Percentiles rank a stretch among this genome's conserved stretches.
Conservation (phyloP, 495 filamentous ascomycete genomes). For the Neurospora sp. region DNA sequence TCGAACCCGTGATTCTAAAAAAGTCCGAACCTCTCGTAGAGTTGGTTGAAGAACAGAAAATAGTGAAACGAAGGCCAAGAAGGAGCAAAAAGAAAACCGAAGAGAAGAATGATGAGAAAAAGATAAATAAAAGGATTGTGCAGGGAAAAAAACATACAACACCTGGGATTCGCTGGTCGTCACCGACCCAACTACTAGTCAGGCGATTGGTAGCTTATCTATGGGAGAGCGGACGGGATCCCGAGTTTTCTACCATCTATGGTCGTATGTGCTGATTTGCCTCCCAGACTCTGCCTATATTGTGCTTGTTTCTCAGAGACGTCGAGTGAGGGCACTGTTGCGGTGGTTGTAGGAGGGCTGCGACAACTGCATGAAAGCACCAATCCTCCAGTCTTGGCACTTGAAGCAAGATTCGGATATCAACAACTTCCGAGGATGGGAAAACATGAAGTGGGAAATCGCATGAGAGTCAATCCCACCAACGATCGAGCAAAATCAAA, state of each 20-base stretch:
- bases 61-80: too few species aligned
- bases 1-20: too few species aligned
- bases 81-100: too few species aligned
- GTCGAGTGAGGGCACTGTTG: too few species aligned
- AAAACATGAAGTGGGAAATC: not conserved
- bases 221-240: conserved; percentile 45
- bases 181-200: conserved; percentile 38
- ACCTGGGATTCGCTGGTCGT: conserved; percentile 32
- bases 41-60: too few species aligned
- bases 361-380: not conserved
- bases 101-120: too few species aligned
- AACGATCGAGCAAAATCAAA: not conserved
- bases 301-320: too few species aligned
- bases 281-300: too few species aligned
- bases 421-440: not conserved
- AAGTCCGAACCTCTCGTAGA: too few species aligned
- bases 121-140: too few species aligned
- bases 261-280: not conserved
- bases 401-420: not conserved
- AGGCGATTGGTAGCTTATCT: conserved; percentile 22
- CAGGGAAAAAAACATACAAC: conserved; percentile 31
- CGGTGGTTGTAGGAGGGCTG: too few species aligned
- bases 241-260: conserved; percentile 12
- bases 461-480: not conserved
- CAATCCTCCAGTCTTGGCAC: not conserved